Percentiles rank a stretch among this genome's conserved stretches.
phyloP scores from a whole-genome alignment of 768 basidiomycete species.

The Agaricus sinodeliciosus region DNA sequence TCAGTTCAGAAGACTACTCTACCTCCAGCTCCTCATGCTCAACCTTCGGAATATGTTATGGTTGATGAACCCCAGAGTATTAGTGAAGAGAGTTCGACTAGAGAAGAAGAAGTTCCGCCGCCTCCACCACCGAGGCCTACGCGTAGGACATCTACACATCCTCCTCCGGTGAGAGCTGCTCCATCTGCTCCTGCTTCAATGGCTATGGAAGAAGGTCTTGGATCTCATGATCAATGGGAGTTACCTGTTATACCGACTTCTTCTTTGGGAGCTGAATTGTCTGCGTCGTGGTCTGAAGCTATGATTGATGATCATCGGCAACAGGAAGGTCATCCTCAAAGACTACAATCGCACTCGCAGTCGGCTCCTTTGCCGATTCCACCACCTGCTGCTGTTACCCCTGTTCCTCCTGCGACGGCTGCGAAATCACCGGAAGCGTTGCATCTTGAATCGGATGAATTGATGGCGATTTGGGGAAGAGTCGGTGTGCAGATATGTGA shows the following conservation, averaged over 20 bases:
- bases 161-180: slow-evolving; percentile 30
- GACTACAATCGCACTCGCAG: slow-evolving; percentile 15
- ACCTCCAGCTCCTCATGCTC: slow-evolving; percentile 16
- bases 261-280: slow-evolving; percentile 38
- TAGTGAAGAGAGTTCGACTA: slow-evolving; percentile 25
- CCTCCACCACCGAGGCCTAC: slow-evolving; percentile 43
- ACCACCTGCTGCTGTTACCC: not conserved
- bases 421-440: slow-evolving; percentile 21
- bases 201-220: slow-evolving; percentile 29
- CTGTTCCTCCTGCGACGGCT: not conserved
- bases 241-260: slow-evolving; percentile 53
- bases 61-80: slow-evolving; percentile 42
- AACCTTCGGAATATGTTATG: slow-evolving; percentile 54
- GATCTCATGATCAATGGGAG: slow-evolving; percentile 49
- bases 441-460: slow-evolving; percentile 51
- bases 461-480: slow-evolving; percentile 63
- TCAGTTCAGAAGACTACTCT: slow-evolving; percentile 10
- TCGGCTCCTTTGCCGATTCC: slow-evolving; percentile 8
- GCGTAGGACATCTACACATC: slow-evolving; percentile 21
- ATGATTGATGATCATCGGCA: not conserved
- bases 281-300: slow-evolving; percentile 58
- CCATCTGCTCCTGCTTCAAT: slow-evolving; percentile 18
- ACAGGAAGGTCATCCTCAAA: not conserved
- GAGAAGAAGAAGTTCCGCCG: slow-evolving; percentile 31
- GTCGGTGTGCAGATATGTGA: slow-evolving; percentile 73